phyloP scores from a whole-genome alignment of 2,329 filamentous ascomycete genomes.

The Pseudogymnoascus sp. region DNA sequence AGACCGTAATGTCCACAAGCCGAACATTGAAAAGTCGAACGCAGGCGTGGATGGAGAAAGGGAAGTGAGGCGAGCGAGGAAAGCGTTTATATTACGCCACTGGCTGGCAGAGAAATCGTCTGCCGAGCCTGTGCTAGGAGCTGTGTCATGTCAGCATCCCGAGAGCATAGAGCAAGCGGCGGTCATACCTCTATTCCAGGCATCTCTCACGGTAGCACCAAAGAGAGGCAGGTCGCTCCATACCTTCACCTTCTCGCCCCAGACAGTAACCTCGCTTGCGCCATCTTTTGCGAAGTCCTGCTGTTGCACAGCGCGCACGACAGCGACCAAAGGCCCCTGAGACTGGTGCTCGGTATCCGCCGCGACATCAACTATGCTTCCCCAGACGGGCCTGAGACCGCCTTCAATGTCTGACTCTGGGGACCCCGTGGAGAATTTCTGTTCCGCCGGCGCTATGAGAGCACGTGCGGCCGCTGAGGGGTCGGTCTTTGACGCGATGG shows the following conservation, averaged over 20 bases:
- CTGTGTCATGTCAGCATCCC: constrained; percentile 15
- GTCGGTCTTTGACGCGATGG: background rate
- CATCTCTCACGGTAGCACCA: constrained; percentile 23
- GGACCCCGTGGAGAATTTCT: constrained; percentile 11
- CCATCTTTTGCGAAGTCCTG: constrained; percentile 16
- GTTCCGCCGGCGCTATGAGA: background rate
- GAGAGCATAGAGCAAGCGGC: background rate
- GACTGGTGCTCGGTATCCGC: constrained; percentile 18
- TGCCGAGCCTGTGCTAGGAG: constrained; percentile 9
- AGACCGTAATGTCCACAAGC: constrained; percentile 25
- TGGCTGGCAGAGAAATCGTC: constrained; percentile 16
- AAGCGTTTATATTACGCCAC: constrained; percentile 21
- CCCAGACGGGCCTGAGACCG: constrained; percentile 54
- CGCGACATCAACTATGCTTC: constrained; percentile 22
- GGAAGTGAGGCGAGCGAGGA: constrained; percentile 26
- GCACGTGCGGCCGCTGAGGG: constrained; percentile 1
- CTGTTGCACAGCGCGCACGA: constrained; percentile 19
- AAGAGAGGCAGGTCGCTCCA: constrained; percentile 28
- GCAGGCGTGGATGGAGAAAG: constrained; percentile 13
- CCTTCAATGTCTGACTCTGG: constrained; percentile 59
- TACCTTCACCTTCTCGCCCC: constrained; percentile 18
- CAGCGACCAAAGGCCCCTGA: constrained; percentile 22
- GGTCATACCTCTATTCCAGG: constrained; percentile 25
- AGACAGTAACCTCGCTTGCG: constrained; percentile 19
- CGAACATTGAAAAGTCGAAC: constrained; percentile 26